Percentiles rank a stretch among this genome's conserved stretches.
phyloP scores from a whole-genome alignment of 192 early-diverging fungal genomes.

The Lunasporangiospora selenospora region DNA sequence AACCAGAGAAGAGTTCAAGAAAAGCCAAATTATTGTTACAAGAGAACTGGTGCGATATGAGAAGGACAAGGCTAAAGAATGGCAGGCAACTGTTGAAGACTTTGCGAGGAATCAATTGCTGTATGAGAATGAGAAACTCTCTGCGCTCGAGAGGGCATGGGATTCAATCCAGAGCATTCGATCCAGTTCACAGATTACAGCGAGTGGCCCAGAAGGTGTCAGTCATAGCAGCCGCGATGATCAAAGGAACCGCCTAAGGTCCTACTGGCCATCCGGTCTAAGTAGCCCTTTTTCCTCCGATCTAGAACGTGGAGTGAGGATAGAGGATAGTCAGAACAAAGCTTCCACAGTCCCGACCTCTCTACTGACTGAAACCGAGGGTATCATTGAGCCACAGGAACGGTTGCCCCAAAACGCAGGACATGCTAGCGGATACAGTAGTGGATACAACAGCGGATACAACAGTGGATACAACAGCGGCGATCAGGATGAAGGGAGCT shows the following conservation, averaged over 20 bases:
- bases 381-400: background rate
- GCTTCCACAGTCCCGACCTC: background rate
- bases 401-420: slow-evolving; percentile 40
- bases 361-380: background rate
- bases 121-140: slow-evolving; percentile 50
- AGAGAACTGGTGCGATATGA: slow-evolving; percentile 55
- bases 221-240: background rate
- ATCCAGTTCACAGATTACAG: slow-evolving; percentile 4
- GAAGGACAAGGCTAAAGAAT: slow-evolving; percentile 50
- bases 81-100: slow-evolving; percentile 38
- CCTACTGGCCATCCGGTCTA: slow-evolving; percentile 42
- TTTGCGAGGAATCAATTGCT: slow-evolving; percentile 47
- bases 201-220: background rate
- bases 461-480: slow-evolving; percentile 24
- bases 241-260: slow-evolving; percentile 5
- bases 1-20: slow-evolving; percentile 35
- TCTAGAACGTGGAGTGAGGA: background rate
- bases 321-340: background rate
- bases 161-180: slow-evolving; percentile 19
- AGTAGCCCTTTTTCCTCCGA: slow-evolving; percentile 32
- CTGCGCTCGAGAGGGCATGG: slow-evolving; percentile 51
- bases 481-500: slow-evolving; percentile 38
- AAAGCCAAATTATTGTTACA: slow-evolving; percentile 47
- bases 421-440: slow-evolving; percentile 24
- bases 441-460: slow-evolving; percentile 35